These are phyloP conservation scores for Boletus mariae DNA, from an alignment of 1,284 basidiomycete species.

Conservation along the genomic window DNA sequence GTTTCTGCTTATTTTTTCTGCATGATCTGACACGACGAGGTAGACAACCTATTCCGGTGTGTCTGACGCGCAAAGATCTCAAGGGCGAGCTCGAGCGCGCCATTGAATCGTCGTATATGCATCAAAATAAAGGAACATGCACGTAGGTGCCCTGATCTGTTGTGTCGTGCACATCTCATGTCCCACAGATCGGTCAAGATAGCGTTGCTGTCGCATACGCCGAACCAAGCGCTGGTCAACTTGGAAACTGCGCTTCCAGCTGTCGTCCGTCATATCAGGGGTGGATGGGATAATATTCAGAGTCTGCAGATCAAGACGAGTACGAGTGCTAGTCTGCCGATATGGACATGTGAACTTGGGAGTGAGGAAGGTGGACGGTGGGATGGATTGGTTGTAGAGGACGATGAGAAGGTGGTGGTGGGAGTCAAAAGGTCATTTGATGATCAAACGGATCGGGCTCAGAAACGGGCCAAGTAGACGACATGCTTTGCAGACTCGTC, in stretches of 20 bases:
- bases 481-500: conserved; percentile 8
- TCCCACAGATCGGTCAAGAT: conserved; percentile 77
- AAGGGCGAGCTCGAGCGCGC: conserved; percentile 89
- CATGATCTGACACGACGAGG: conserved; percentile 4
- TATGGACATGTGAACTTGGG: conserved; percentile 81
- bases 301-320: conserved; percentile 90
- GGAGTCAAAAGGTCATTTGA: conserved; percentile 13
- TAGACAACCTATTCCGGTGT: conserved; percentile 93
- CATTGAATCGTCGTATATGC: conserved; percentile 90
- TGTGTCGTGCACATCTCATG: background rate
- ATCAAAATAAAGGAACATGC: conserved; percentile 90
- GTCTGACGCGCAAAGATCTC: conserved; percentile 79
- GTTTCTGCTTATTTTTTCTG: conserved; percentile 13
- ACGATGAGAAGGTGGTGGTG: background rate
- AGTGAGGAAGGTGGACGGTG: conserved; percentile 60
- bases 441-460: conserved; percentile 14
- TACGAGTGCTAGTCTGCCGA: conserved; percentile 79
- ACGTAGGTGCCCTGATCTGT: conserved; percentile 51
- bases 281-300: conserved; percentile 91
- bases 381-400: conserved; percentile 47
- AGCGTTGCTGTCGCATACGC: conserved; percentile 69
- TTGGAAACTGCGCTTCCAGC: conserved; percentile 76
- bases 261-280: conserved; percentile 69
- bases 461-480: conserved; percentile 14
- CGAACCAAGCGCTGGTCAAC: conserved; percentile 77